Evolutionary conservation across 208 protist genomes (phyloP).

Genomic region (Vickermania ingenoplastis): DNA sequence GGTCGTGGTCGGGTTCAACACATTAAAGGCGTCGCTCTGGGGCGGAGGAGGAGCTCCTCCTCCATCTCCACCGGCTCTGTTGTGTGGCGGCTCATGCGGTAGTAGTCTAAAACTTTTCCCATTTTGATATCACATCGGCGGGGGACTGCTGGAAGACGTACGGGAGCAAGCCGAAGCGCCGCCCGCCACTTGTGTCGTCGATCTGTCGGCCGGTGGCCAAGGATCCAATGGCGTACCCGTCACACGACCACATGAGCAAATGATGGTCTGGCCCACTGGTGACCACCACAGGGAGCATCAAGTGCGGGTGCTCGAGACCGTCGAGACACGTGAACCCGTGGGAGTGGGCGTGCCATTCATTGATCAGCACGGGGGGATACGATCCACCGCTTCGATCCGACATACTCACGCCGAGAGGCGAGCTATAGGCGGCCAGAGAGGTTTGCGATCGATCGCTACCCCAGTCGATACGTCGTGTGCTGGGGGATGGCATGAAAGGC

Average conservation of each 20-base stretch:
- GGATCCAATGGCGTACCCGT: conserved; percentile 31
- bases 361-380: conserved; percentile 15
- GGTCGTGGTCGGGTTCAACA: too few species aligned
- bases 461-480: background rate
- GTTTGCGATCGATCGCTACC: too few species aligned
- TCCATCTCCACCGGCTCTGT: too few species aligned
- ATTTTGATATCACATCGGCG: conserved; percentile 4
- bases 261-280: conserved; percentile 14
- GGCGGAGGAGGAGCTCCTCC: too few species aligned
- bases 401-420: too few species aligned
- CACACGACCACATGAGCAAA: conserved; percentile 29
- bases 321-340: conserved; percentile 18
- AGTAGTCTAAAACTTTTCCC: conserved; percentile 18
- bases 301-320: conserved; percentile 14
- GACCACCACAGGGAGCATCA: conserved; percentile 21
- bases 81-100: too few species aligned
- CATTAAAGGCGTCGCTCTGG: too few species aligned
- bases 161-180: conserved; percentile 20
- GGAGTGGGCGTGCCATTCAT: conserved; percentile 19
- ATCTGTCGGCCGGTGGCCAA: conserved; percentile 31
- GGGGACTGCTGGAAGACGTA: conserved; percentile 10
- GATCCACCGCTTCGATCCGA: too few species aligned
- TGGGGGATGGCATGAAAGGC: background rate
- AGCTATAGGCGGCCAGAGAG: background rate
- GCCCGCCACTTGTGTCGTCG: conserved; percentile 21